phyloP scores from a whole-genome alignment of 106 monocot genomes.

The Dendrobium nobile region DNA sequence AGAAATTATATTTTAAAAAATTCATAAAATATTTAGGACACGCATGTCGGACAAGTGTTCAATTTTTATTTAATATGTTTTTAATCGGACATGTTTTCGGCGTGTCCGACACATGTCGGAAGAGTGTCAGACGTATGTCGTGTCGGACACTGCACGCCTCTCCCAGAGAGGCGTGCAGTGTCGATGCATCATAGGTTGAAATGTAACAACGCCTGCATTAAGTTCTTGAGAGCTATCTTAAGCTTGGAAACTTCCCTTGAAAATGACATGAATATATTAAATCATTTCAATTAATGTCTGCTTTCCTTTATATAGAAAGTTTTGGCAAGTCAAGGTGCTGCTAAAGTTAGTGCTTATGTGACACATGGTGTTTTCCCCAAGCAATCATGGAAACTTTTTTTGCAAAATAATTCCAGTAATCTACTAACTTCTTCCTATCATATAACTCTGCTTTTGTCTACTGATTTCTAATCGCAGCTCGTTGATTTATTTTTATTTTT shows the following conservation, averaged over 20 bases:
- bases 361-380: constrained; percentile 95
- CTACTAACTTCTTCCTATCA: not conserved
- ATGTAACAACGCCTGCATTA: not conserved
- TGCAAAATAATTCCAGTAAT: constrained; percentile 21
- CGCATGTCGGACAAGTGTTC: too few species aligned
- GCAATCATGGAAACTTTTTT: constrained; percentile 66
- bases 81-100: too few species aligned
- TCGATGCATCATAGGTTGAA: not conserved
- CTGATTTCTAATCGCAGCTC: not conserved
- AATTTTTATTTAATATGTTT: too few species aligned
- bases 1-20: too few species aligned
- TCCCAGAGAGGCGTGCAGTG: too few species aligned
- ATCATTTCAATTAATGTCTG: not conserved
- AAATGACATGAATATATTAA: not conserved
- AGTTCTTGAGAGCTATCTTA: not conserved
- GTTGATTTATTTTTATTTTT: constrained; percentile 3
- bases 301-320: constrained; percentile 51
- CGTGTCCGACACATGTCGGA: too few species aligned
- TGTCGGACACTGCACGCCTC: too few species aligned
- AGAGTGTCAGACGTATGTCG: too few species aligned
- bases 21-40: too few species aligned
- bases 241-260: not conserved
- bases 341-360: constrained; percentile 93
- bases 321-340: constrained; percentile 69
- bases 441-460: not conserved